phyloP scores from a whole-genome alignment of 2,329 filamentous ascomycete species.

The Exophiala xenobiotica region DNA sequence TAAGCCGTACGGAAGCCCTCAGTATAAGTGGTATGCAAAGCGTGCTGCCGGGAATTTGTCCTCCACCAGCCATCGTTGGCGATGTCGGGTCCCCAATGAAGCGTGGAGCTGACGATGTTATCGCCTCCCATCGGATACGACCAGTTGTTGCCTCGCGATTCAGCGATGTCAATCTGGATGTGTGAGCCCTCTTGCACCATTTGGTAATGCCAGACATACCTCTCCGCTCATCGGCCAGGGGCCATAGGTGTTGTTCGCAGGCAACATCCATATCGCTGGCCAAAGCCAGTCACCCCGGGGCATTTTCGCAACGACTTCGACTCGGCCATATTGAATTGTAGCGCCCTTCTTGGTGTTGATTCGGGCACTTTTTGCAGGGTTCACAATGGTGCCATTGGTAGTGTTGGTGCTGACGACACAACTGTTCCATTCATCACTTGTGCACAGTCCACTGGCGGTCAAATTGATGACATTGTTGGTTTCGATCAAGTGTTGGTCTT shows the following conservation, averaged over 20 bases:
- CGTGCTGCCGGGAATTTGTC: conserved; percentile 73
- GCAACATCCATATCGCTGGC: conserved; percentile 89
- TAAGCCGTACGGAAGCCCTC: conserved; percentile 59
- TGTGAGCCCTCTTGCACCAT: background rate
- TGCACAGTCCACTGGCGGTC: conserved; percentile 64
- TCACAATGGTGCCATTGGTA: conserved; percentile 73
- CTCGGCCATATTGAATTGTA: conserved; percentile 74
- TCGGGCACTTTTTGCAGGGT: conserved; percentile 73
- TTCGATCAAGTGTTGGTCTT: conserved; percentile 65
- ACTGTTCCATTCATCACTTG: conserved; percentile 57
- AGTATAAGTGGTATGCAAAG: conserved; percentile 72
- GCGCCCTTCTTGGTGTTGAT: conserved; percentile 71
- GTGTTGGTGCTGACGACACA: conserved; percentile 73
- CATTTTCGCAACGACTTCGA: conserved; percentile 75
- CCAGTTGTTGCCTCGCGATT: conserved; percentile 79
- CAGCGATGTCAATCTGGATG: conserved; percentile 69
- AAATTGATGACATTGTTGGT: conserved; percentile 69
- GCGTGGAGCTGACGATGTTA: conserved; percentile 73
- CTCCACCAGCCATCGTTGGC: conserved; percentile 78
- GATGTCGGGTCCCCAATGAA: conserved; percentile 77
- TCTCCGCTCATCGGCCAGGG: conserved; percentile 77
- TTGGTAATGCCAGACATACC: conserved; percentile 11
- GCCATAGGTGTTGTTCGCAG: conserved; percentile 69
- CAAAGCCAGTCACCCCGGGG: conserved; percentile 82
- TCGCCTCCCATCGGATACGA: conserved; percentile 74